Conservation (phyloP, 768 basidiomycete genomes). For the Mycena floridula region DNA sequence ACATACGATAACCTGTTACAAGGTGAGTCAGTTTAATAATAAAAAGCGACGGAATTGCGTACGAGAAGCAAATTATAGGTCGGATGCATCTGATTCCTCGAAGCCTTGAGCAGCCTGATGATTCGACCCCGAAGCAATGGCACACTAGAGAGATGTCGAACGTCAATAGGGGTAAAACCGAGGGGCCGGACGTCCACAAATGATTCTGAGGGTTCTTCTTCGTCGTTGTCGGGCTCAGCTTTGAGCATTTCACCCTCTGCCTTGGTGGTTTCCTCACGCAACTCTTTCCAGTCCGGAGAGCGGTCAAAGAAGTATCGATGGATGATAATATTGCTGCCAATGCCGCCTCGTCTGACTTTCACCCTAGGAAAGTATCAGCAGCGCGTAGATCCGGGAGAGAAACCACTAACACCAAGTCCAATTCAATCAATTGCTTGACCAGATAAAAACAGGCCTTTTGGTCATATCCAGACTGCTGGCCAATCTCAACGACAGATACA, state of each 20-base stretch:
- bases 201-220: too few relatives aligned
- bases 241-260: constrained; percentile 27
- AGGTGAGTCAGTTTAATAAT: too few relatives aligned
- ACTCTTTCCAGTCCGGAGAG: constrained; percentile 69
- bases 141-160: constrained; percentile 70
- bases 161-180: constrained; percentile 69
- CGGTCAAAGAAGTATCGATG: constrained; percentile 82
- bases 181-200: constrained; percentile 24
- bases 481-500: constrained; percentile 72
- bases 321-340: constrained; percentile 72
- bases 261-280: constrained; percentile 61
- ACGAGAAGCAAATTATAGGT: constrained; percentile 73
- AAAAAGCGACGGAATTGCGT: constrained; percentile 60
- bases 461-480: constrained; percentile 74
- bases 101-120: constrained; percentile 63
- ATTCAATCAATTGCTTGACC: constrained; percentile 64
- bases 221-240: constrained; percentile 25
- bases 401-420: constrained; percentile 64
- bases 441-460: constrained; percentile 90
- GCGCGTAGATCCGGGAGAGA: not conserved
- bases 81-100: constrained; percentile 63
- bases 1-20: too few relatives aligned
- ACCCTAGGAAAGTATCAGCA: constrained; percentile 32
- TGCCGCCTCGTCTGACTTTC: constrained; percentile 72
- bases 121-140: constrained; percentile 67